Base-by-base conservation (phyloP, 2,329 filamentous ascomycete species). In the Aureobasidium uvarum region DNA sequence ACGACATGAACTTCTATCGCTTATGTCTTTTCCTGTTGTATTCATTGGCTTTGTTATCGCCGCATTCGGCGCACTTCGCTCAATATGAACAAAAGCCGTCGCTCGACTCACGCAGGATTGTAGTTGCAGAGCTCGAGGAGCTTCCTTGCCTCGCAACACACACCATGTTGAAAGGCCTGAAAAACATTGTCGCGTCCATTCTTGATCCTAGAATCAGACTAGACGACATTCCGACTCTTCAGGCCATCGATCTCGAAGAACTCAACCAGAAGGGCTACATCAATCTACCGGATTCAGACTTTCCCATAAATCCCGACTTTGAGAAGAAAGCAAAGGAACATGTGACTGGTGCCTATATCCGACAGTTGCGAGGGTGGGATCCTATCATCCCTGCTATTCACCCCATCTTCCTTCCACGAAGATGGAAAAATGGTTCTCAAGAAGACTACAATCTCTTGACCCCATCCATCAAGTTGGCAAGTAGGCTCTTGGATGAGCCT, bases 261-360 rank as follows among this genome's bases (percentile, higher is more conserved):
- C 52, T 56, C n/a, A 56, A 56, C 8, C 33, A 18, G 1, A 56
- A 56, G 10, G 52, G 52, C 36, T 56, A 39, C 20, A 41, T 56
- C 38, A 56, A 56, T 56, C 36, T 56, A 8, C 52, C 52, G 18
- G 33, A 39, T 18, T 39, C 36, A 3, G 36, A 56, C n/a, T 56
- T 56, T 5, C 52, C 52, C 3, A 10, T 56, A 13, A 38, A 25
- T 6, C 33, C n/a, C 2, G 36, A 56, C 20, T 56, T 56, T 31
- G 16, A 41, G 20, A 5, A 13, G 5, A 56, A 56, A 11, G 52
- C 52, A 28, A 5, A 28, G n/a, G 36, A 56, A 43, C 52, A 41
- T n/a, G 23, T 39, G 11, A 56, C 52, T 25, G 52, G 52, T 18
- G 52, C 52, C 7, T 56, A 13, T 5, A 41, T 56, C 5, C 11